A percentile compares a stretch with the other conserved stretches of the same genome.
These are phyloP conservation scores for Cladophialophora exuberans DNA, from an alignment of 2,329 filamentous ascomycete genomes.

Conservation along the genomic window DNA sequence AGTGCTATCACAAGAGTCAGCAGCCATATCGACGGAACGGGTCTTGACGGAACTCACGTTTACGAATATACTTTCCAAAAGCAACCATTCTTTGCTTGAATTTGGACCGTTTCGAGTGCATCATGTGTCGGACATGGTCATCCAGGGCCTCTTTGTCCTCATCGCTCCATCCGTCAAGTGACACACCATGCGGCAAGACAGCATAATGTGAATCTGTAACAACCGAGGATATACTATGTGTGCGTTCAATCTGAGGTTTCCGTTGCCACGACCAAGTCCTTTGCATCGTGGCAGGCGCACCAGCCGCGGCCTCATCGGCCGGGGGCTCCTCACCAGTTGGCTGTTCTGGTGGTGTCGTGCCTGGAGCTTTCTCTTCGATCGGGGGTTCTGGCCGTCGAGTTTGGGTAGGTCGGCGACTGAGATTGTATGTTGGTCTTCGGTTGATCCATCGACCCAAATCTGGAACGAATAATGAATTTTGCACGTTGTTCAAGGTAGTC, in stretches of 20 bases:
- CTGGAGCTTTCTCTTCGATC: constrained; percentile 11
- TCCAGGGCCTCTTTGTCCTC: constrained; percentile 77
- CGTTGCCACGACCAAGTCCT: constrained; percentile 30
- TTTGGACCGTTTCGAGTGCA: constrained; percentile 77
- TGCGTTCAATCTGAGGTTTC: constrained; percentile 31
- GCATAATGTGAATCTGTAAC: constrained; percentile 75
- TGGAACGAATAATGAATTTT: constrained; percentile 86
- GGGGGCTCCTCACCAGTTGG: constrained; percentile 36
- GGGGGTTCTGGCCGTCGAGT: constrained; percentile 12
- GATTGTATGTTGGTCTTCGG: constrained; percentile 74
- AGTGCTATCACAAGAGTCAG: constrained; percentile 55
- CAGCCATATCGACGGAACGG: neutral
- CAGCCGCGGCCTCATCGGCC: constrained; percentile 13
- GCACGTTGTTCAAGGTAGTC: constrained; percentile 83
- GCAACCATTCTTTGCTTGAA: constrained; percentile 80
- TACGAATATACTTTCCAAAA: constrained; percentile 76
- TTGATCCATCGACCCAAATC: constrained; percentile 77
- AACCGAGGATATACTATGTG: constrained; percentile 68
- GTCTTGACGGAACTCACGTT: constrained; percentile 55
- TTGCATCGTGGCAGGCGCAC: constrained; percentile 15
- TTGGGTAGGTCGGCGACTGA: constrained; percentile 18
- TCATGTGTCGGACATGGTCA: constrained; percentile 83
- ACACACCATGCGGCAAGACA: constrained; percentile 74
- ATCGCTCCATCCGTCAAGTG: constrained; percentile 72
- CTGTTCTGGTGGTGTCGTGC: constrained; percentile 53